Evolutionary conservation across 345 rosid genomes (phyloP).

Genomic region (Murraya koenigii): DNA sequence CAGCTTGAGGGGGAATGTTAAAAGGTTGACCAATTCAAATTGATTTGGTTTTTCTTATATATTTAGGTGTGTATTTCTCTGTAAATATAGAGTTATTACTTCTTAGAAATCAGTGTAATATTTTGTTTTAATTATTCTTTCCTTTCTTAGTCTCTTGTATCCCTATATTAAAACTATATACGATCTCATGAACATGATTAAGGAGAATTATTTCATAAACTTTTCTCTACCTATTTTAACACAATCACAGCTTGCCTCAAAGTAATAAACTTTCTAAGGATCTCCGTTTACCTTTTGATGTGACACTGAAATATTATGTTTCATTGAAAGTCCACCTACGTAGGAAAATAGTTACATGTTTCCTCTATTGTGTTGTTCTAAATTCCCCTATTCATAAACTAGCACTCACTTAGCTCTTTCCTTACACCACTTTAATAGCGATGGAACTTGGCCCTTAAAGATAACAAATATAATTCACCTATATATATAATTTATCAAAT

Average conservation of each 20-base stretch:
- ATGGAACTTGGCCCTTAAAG: background rate
- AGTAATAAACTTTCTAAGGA: background rate
- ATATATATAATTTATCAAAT: background rate
- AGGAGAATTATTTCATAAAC: no score
- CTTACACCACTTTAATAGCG: background rate
- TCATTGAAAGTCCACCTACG: background rate
- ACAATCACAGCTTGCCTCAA: background rate
- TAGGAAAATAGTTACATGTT: background rate
- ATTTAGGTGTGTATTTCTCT: no score
- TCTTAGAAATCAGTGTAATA: no score
- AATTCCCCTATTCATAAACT: background rate
- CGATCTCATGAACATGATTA: no score
- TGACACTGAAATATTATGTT: background rate
- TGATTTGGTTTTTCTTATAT: no score
- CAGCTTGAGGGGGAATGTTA: no score
- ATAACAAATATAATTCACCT: background rate
- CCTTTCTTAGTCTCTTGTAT: no score
- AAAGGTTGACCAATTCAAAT: no score
- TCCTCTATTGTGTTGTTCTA: background rate
- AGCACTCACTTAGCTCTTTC: background rate
- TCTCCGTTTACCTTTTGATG: background rate
- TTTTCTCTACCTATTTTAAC: no score
- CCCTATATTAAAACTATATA: no score
- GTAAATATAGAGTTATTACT: no score
- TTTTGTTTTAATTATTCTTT: no score